Conservation (phyloP, 1,284 basidiomycete species). For the Vanrija sp. region DNA sequence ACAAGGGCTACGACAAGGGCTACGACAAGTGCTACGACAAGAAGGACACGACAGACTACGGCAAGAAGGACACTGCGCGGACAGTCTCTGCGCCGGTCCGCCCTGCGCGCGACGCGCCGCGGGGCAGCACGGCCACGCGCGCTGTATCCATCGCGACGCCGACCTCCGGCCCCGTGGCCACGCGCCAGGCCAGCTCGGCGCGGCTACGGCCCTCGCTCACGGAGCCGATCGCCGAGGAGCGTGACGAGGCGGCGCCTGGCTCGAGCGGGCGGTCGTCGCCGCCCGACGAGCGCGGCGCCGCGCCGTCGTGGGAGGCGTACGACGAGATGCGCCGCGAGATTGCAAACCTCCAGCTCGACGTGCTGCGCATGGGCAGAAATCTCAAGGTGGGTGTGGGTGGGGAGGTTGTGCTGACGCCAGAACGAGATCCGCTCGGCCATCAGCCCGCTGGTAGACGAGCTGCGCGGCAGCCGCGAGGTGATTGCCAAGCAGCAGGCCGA, state of each 20-base stretch:
- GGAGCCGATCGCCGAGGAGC: background rate
- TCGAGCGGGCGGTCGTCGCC: background rate
- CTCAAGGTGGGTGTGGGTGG: constrained; percentile 23
- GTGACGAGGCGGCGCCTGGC: background rate
- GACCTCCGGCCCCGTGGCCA: background rate
- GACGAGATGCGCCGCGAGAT: constrained; percentile 28
- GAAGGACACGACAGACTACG: too few species aligned
- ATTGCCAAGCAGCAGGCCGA: constrained; percentile 31
- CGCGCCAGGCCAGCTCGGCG: constrained; percentile 3
- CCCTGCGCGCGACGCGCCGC: background rate
- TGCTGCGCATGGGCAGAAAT: constrained; percentile 31
- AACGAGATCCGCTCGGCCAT: constrained; percentile 30
- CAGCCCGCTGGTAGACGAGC: constrained; percentile 23
- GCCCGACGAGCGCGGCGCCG: background rate
- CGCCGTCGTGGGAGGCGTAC: constrained; percentile 9
- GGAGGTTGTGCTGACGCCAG: constrained; percentile 11
- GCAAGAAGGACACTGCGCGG: too few species aligned
- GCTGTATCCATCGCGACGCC: background rate
- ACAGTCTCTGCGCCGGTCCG: too few species aligned
- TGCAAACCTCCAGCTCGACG: constrained; percentile 31
- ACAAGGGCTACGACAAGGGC: too few species aligned
- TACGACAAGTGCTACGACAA: too few species aligned
- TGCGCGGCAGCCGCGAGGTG: constrained; percentile 20
- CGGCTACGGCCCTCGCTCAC: constrained; percentile 6
- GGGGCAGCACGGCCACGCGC: background rate